Evolutionary conservation across 2,329 filamentous ascomycete species (phyloP), one percentile per base, ranked within the genome.

Genomic region (Paecilomyces formosus): DNA sequence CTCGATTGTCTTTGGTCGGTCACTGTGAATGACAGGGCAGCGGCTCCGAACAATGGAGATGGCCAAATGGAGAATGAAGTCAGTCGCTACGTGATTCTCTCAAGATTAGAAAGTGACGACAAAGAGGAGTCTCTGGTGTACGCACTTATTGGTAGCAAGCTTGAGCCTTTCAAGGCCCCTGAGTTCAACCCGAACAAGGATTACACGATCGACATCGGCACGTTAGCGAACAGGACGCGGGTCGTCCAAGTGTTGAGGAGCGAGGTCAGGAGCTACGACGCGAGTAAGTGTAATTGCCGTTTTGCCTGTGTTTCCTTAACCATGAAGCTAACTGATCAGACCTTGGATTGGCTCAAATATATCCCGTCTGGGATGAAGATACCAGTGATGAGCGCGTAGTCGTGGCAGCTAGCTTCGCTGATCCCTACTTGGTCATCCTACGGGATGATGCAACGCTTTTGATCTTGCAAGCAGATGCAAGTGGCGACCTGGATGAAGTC

Each of bases 181-280:
- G 94, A 99, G 68, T 97, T 97, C 70, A 95, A 99, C 61, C 86
- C 89, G 3, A 90, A 90, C 53, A 90, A 92, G 62, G 94, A 92
- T 26, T 85, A 88, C 31, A 97, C 94, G 0, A 82, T 97, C 53
- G 89, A 95, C 65, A 88, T 94, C 18, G 90, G 90, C 15, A 89
- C 88, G 0, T 85, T 99, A 73, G 89, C 88, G n/a, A 84, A 85
- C 55, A 86, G 89, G 60, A 89, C 84, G 69, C 85, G 91, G 59
- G 87, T 97, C 33, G 87, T 97, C 15, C 94, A 97, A 69, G 88
- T 96, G 1, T 80, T 96, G 56, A 89, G 88, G 63, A 90, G 87
- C 1, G 93, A 97, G 68, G 85, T 97, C 24, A 84, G 93, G 60
- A 93, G 88, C 61, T 99, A 97, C 66, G 92, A 97, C 72, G 88